Evolutionary conservation across 495 filamentous ascomycete genomes (phyloP).

Genomic region (Tetracladium setigerum): DNA sequence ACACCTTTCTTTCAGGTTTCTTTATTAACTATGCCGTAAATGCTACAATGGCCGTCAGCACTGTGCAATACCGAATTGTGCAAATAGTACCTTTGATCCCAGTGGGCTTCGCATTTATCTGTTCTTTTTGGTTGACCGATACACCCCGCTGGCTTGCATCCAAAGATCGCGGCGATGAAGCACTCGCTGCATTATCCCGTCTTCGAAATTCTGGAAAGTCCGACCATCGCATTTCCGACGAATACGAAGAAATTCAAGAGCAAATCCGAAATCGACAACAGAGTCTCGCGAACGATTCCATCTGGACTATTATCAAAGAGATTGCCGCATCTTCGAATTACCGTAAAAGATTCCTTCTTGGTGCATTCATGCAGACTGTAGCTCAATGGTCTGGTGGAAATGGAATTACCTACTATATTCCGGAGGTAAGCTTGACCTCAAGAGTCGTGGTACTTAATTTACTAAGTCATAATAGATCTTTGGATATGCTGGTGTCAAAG

Average conservation of each 20-base stretch:
- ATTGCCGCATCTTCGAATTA: slow-evolving; percentile 34
- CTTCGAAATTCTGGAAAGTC: slow-evolving; percentile 8
- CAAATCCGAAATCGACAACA: slow-evolving; percentile 25
- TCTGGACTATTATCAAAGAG: slow-evolving; percentile 37
- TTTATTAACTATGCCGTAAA: slow-evolving; percentile 40
- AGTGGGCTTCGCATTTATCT: slow-evolving; percentile 50
- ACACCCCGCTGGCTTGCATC: slow-evolving; percentile 69
- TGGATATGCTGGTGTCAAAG: slow-evolving; percentile 28
- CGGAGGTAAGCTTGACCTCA: slow-evolving; percentile 33
- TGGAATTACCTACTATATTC: slow-evolving; percentile 40
- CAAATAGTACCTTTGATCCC: slow-evolving; percentile 71
- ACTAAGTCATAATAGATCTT: slow-evolving; percentile 33
- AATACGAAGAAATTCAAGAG: slow-evolving; percentile 31
- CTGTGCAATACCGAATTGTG: slow-evolving; percentile 50
- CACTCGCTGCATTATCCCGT: slow-evolving; percentile 45
- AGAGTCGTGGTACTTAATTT: slow-evolving; percentile 29
- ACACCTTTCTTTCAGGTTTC: slow-evolving; percentile 28
- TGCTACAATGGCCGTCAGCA: slow-evolving; percentile 28
- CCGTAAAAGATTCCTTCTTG: slow-evolving; percentile 38
- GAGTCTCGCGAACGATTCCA: slow-evolving; percentile 26
- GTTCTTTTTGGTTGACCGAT: slow-evolving; percentile 57
- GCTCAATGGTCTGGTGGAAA: slow-evolving; percentile 41
- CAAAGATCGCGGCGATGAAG: slow-evolving; percentile 65
- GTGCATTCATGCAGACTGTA: slow-evolving; percentile 37
- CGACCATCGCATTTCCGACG: slow-evolving; percentile 26